Percentiles rank a stretch among this genome's conserved stretches.
These are phyloP conservation scores for Spathaspora hagerdaliae DNA, from an alignment of 805 yeast species.

Conservation along the genomic window DNA sequence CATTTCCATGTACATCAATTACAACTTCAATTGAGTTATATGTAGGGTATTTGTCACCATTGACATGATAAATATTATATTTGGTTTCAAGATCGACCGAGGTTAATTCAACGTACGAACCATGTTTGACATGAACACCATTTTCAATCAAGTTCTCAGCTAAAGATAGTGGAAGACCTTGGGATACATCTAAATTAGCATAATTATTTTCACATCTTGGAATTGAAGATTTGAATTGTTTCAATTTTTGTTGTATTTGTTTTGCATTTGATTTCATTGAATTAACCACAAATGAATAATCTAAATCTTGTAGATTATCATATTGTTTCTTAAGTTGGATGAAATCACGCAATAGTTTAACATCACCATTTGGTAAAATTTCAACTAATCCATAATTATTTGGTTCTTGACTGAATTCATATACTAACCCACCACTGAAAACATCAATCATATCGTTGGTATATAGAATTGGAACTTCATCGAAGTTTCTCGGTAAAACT, in stretches of 20 bases:
- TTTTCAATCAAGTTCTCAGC: constrained; percentile 42
- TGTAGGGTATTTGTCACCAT: constrained; percentile 5
- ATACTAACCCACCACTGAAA: constrained; percentile 82
- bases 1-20: background rate
- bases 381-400: constrained; percentile 77
- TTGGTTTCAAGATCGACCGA: constrained; percentile 41
- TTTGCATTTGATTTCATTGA: constrained; percentile 22
- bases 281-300: constrained; percentile 16
- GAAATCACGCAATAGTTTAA: constrained; percentile 42
- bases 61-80: constrained; percentile 34
- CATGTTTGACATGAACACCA: constrained; percentile 48
- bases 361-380: constrained; percentile 38
- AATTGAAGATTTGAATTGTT: constrained; percentile 12
- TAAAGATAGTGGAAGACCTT: constrained; percentile 41
- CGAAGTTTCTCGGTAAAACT: constrained; percentile 72
- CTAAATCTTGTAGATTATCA: constrained; percentile 26
- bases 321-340: constrained; percentile 42
- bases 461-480: constrained; percentile 68
- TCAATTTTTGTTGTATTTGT: constrained; percentile 16
- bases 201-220: constrained; percentile 32
- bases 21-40: constrained; percentile 2
- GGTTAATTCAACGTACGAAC: constrained; percentile 45
- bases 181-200: constrained; percentile 34
- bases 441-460: constrained; percentile 69
- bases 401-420: constrained; percentile 75